Conservation (phyloP, 495 filamentous ascomycete species). For the Aspergillus incahuasiensis region DNA sequence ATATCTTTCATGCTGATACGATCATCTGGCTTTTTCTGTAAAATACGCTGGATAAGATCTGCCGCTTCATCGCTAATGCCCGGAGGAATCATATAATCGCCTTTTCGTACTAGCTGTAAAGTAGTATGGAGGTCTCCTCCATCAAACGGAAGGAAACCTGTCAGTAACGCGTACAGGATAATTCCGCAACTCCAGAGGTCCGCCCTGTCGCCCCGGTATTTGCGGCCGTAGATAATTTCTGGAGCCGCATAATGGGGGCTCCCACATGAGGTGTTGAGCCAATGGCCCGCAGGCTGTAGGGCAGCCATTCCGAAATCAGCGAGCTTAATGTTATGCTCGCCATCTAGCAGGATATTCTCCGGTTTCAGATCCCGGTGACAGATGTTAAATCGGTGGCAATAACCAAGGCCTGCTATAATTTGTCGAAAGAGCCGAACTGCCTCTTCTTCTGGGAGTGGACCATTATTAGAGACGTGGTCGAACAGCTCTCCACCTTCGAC, state of each 20-base stretch:
- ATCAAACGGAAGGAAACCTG: conserved; percentile 78
- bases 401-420: conserved; percentile 84
- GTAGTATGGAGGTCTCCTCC: conserved; percentile 54
- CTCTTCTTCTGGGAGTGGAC: conserved; percentile 68
- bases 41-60: conserved; percentile 70
- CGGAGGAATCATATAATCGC: conserved; percentile 65
- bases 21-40: conserved; percentile 66
- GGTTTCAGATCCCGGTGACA: conserved; percentile 96
- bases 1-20: conserved; percentile 75
- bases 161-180: conserved; percentile 79
- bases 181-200: conserved; percentile 97
- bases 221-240: conserved; percentile 67
- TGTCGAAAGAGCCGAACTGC: conserved; percentile 85
- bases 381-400: conserved; percentile 89
- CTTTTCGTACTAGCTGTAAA: conserved; percentile 62
- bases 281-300: conserved; percentile 70
- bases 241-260: conserved; percentile 96
- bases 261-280: conserved; percentile 83
- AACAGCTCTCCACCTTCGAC: conserved; percentile 90
- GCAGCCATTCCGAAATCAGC: conserved; percentile 98
- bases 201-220: conserved; percentile 76
- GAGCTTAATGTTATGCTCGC: conserved; percentile 71
- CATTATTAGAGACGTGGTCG: conserved; percentile 64
- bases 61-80: conserved; percentile 66
- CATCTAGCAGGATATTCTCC: conserved; percentile 88